phyloP scores from a whole-genome alignment of 176 grass and related monocot genomes.

The Chloris gayana region DNA sequence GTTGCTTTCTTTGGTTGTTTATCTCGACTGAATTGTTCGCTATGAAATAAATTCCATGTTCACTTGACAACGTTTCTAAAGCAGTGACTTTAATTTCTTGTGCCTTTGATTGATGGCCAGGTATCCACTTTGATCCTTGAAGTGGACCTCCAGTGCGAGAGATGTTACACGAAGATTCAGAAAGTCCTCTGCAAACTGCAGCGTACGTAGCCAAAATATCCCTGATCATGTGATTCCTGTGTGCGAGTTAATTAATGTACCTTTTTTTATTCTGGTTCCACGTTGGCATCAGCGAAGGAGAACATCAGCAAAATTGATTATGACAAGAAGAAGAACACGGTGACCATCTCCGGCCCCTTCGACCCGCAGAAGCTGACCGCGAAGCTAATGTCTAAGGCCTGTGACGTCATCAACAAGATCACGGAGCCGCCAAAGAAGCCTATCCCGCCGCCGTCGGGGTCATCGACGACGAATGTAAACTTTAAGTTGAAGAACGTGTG shows the following conservation, averaged over 20 bases:
- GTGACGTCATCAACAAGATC: conserved; percentile 43
- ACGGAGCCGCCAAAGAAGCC: background rate
- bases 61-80: conserved; percentile 2
- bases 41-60: background rate
- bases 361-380: conserved; percentile 27
- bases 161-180: conserved; percentile 56
- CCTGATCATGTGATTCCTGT: too few species aligned
- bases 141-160: conserved; percentile 50
- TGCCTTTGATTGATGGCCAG: conserved; percentile 20
- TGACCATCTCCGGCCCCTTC: conserved; percentile 42
- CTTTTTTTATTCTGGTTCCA: background rate
- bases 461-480: conserved; percentile 44
- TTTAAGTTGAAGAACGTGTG: conserved; percentile 37
- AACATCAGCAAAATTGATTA: conserved; percentile 35
- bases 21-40: too few species aligned
- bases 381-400: conserved; percentile 53
- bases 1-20: background rate
- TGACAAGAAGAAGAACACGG: conserved; percentile 35
- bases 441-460: background rate
- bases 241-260: too few species aligned
- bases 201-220: conserved; percentile 25
- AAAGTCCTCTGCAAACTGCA: conserved; percentile 48
- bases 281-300: conserved; percentile 39
- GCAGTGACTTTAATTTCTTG: background rate
- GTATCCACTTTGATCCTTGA: conserved; percentile 34